Evolutionary conservation across 306 rosid species (phyloP), one percentile per base, ranked within the genome.

Genomic region (Adenanthera pavonina): DNA sequence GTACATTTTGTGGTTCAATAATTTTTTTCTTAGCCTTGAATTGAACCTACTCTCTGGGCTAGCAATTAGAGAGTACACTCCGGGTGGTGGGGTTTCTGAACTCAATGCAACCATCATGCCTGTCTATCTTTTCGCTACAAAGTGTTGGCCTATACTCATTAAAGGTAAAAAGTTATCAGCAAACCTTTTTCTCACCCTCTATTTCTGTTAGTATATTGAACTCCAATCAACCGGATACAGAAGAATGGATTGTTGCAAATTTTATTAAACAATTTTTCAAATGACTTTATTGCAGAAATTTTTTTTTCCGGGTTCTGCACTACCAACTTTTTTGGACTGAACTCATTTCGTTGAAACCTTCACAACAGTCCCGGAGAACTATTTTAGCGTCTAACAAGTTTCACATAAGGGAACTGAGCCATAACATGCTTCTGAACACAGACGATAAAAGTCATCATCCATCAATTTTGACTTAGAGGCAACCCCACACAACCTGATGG

Each of bases 61-160:
- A 33, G 68, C 16, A 64, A 38, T 76, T 56, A 34, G 47, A 66
- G 2, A 36, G 62, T 76, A 60, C 61, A 82, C 36, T 54, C 30
- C 35, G 70, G 36, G 25, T 13, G 74, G 66, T 85, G 17, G 40
- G 80, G 83, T 81, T 66, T 74, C 46, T 77, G 57, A 74, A 76
- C 74, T 74, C 77, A 74, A 87, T 81, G 53, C 82, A 69, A 76
- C 68, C 57, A n/a, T 19, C 74, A 78, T 74, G 81, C 4, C 53
- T 83, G 71, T 68, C 69, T 20, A 49, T 51, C 81, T 83, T 81
- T 84, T 38, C 8, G 66, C n/a, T 38, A 73, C 74, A 60, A 52
- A 68, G 53, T 16, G 59, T 68, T 66, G 75, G 57, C 77, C 43
- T 56, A 43, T 54, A 43, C 36, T 74, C 75, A 69, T 69, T 69